Conservation (phyloP, 768 basidiomycete genomes). For the Postia placenta region DNA sequence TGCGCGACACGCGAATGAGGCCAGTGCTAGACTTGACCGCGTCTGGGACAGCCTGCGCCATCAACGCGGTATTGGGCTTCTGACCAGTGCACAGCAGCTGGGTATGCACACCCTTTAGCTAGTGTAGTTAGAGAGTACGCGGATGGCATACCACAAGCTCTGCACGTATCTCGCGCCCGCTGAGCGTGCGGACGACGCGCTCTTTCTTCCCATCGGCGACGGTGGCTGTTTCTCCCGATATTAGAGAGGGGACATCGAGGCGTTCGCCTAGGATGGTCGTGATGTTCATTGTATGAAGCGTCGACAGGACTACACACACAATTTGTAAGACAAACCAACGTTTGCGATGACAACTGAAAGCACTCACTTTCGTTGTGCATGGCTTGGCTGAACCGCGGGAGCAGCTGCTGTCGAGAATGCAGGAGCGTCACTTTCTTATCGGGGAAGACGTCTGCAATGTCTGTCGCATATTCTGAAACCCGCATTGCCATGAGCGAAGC, state of each 20-base stretch:
- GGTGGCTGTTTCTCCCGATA: constrained; percentile 3
- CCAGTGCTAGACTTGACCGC: constrained; percentile 27
- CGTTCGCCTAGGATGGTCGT: constrained; percentile 49
- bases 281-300: constrained; percentile 27
- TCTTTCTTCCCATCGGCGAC: constrained; percentile 11
- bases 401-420: constrained; percentile 49
- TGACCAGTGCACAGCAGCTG: constrained; percentile 61
- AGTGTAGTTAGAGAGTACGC: not conserved
- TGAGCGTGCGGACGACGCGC: constrained; percentile 37
- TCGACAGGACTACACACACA: constrained; percentile 13
- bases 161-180: constrained; percentile 44
- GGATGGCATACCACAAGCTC: constrained; percentile 42
- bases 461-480: constrained; percentile 54
- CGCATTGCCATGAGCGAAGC: not conserved
- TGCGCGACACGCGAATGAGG: constrained; percentile 41
- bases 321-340: not conserved
- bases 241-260: constrained; percentile 35
- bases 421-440: constrained; percentile 49
- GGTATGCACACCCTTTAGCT: too few relatives aligned
- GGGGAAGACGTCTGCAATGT: constrained; percentile 51
- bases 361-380: constrained; percentile 48
- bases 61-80: constrained; percentile 45
- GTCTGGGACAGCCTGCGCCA: constrained; percentile 23
- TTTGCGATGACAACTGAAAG: too few relatives aligned
- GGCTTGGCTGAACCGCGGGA: constrained; percentile 44